Evolutionary conservation across 768 basidiomycete species (phyloP).

Genomic region (Pleurotus djamor): DNA sequence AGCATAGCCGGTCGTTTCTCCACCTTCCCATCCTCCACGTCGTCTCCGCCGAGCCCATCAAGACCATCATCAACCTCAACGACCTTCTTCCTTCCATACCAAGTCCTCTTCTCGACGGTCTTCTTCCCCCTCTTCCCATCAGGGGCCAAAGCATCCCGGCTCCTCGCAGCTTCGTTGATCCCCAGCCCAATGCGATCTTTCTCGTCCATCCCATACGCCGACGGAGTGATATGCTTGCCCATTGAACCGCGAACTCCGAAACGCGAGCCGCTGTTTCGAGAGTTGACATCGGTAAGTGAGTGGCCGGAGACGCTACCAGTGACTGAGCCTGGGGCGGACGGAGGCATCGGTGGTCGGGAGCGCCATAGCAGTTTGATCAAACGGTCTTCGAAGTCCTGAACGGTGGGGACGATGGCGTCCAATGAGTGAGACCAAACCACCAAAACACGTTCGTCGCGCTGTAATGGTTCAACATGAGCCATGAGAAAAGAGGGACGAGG

Average conservation of each 20-base stretch:
- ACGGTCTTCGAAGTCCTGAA: constrained; percentile 71
- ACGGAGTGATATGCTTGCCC: not conserved
- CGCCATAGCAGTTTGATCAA: constrained; percentile 84
- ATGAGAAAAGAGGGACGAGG: too few relatives aligned
- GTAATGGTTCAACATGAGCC: too few relatives aligned
- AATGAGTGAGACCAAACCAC: constrained; percentile 84
- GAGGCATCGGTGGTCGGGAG: constrained; percentile 35
- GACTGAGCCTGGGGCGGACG: constrained; percentile 17
- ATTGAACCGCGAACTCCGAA: not conserved
- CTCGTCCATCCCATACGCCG: not conserved
- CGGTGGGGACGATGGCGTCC: constrained; percentile 73
- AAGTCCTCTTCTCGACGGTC: constrained; percentile 41
- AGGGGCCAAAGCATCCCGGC: not conserved
- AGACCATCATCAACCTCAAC: constrained; percentile 23
- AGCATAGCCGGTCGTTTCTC: constrained; percentile 31
- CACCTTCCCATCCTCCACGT: constrained; percentile 21
- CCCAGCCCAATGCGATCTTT: constrained; percentile 1
- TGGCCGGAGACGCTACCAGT: constrained; percentile 22
- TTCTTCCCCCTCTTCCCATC: constrained; percentile 16
- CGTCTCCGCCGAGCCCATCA: constrained; percentile 14
- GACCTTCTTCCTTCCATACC: constrained; percentile 57
- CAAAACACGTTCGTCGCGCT: constrained; percentile 83
- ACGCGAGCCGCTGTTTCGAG: constrained; percentile 26
- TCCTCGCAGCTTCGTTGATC: not conserved
- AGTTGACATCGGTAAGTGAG: constrained; percentile 17